Conservation (phyloP, 257 asterid genomes). For the Nicotiana paniculata region DNA sequence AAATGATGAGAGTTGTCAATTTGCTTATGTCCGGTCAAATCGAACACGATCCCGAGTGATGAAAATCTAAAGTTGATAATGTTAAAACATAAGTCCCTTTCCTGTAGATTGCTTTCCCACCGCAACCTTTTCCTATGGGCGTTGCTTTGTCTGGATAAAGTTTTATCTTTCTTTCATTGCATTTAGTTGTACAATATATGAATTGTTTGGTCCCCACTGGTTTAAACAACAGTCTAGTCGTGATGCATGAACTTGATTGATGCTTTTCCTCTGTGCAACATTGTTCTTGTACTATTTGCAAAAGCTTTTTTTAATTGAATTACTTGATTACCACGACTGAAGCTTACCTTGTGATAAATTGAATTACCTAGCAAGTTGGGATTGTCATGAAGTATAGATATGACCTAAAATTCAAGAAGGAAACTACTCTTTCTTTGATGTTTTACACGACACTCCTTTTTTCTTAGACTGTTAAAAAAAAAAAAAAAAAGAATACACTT, state of each 20-base stretch:
- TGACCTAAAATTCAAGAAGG: too few relatives aligned
- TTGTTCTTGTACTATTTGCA: background rate
- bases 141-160: background rate
- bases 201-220: conserved; percentile 1
- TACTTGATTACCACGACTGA: background rate
- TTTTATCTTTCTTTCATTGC: background rate
- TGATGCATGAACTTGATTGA: conserved; percentile 8
- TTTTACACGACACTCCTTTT: too few relatives aligned
- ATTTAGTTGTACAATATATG: background rate
- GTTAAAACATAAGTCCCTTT: conserved; percentile 2
- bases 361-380: background rate
- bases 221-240: background rate
- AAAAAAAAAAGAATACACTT: too few relatives aligned
- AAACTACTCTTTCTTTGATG: too few relatives aligned
- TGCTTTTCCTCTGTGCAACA: background rate
- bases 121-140: conserved; percentile 5
- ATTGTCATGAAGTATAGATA: background rate
- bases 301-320: background rate
- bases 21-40: background rate
- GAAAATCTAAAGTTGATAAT: background rate
- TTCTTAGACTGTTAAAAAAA: too few relatives aligned
- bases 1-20: background rate
- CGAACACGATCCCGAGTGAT: background rate
- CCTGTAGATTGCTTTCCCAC: conserved; percentile 13
- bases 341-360: background rate